Evolutionary conservation across 208 protist species (phyloP).

Genomic region (Borovskyia barvae): DNA sequence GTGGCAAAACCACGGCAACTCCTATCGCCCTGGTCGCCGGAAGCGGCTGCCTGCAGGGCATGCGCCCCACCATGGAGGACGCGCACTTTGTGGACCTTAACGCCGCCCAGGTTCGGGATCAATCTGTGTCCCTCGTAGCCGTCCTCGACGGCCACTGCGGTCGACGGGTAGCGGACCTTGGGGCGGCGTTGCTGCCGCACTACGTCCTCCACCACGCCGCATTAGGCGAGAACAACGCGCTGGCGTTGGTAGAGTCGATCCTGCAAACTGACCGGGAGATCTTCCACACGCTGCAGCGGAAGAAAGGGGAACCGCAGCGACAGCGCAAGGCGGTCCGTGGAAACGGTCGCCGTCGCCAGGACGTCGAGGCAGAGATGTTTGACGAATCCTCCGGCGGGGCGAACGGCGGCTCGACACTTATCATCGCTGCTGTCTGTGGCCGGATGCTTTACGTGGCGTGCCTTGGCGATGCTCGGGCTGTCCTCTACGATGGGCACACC

Average conservation of each 20-base stretch:
- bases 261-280: slow-evolving; percentile 64
- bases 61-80: slow-evolving; percentile 83
- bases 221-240: slow-evolving; percentile 70
- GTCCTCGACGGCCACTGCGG: slow-evolving; percentile 87
- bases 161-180: slow-evolving; percentile 63
- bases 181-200: slow-evolving; percentile 54
- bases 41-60: slow-evolving; percentile 65
- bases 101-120: slow-evolving; percentile 39
- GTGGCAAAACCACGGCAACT: slow-evolving; percentile 41
- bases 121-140: slow-evolving; percentile 58
- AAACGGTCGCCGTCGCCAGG: slow-evolving; percentile 13
- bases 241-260: slow-evolving; percentile 72
- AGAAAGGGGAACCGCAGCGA: slow-evolving; percentile 9
- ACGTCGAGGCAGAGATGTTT: slow-evolving; percentile 16
- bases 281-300: slow-evolving; percentile 26
- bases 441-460: slow-evolving; percentile 86
- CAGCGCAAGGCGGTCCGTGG: slow-evolving; percentile 6
- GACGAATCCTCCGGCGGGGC: slow-evolving; percentile 11
- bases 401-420: slow-evolving; percentile 73
- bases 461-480: slow-evolving; percentile 84
- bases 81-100: slow-evolving; percentile 62
- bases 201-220: slow-evolving; percentile 59
- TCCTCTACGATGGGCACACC: slow-evolving; percentile 70
- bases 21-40: slow-evolving; percentile 54
- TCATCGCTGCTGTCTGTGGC: slow-evolving; percentile 59